Evolutionary conservation across 1,284 basidiomycete genomes (phyloP).

Genomic region (Abortiporus biennis): DNA sequence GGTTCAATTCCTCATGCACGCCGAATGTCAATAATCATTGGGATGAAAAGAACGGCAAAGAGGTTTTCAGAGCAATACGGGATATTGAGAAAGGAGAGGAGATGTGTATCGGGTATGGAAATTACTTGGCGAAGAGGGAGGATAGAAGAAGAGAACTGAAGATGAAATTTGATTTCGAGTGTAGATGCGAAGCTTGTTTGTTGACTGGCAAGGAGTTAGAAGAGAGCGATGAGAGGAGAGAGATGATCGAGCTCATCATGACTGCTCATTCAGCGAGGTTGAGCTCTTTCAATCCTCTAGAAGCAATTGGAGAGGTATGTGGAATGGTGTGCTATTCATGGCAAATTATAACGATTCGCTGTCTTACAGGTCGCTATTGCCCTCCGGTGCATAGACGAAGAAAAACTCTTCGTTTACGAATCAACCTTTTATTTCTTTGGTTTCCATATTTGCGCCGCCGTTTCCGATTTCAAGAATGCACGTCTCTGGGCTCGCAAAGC

Average conservation of each 20-base stretch:
- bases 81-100: slow-evolving; percentile 47
- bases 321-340: background rate
- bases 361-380: slow-evolving; percentile 16
- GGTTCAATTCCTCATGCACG: slow-evolving; percentile 23
- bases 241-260: slow-evolving; percentile 11
- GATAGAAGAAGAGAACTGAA: slow-evolving; percentile 34
- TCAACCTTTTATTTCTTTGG: slow-evolving; percentile 21
- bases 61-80: slow-evolving; percentile 21
- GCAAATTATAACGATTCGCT: background rate
- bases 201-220: slow-evolving; percentile 12
- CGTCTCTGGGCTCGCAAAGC: slow-evolving; percentile 22
- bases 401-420: slow-evolving; percentile 14
- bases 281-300: slow-evolving; percentile 16
- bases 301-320: slow-evolving; percentile 6
- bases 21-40: slow-evolving; percentile 23
- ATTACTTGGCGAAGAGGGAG: slow-evolving; percentile 30
- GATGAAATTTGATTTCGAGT: slow-evolving; percentile 49
- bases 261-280: slow-evolving; percentile 17
- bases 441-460: slow-evolving; percentile 11
- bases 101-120: slow-evolving; percentile 52
- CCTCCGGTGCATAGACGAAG: slow-evolving; percentile 15
- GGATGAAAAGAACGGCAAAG: slow-evolving; percentile 13
- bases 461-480: slow-evolving; percentile 19
- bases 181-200: slow-evolving; percentile 39
- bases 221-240: slow-evolving; percentile 17